Evolutionary conservation across 2,329 filamentous ascomycete genomes (phyloP), one percentile per base, ranked within the genome.

Genomic region (Alternaria rosae): DNA sequence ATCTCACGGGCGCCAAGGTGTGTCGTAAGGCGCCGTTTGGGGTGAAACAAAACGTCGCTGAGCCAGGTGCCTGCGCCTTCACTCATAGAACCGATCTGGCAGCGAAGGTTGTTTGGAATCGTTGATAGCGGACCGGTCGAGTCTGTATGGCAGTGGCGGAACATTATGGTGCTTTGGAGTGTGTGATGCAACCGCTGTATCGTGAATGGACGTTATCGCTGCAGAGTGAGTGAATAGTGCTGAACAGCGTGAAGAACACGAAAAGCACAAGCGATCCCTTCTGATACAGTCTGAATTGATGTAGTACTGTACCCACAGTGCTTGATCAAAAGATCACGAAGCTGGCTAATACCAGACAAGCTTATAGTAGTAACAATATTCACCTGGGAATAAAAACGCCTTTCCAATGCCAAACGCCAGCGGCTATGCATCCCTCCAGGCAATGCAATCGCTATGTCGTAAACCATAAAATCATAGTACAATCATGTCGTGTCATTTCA

Each of bases 401-500:
- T 35, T 41, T 13, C 26, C 21, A 44, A 32, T 41, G 58, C 58
- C 28, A 48, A 61, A 59, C 45, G 48, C 59, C 59, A 35, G 45
- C 41, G 26, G 28, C 48, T 41, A 61, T 61, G 48, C 48, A 58
- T 45, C 23, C 38, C 20, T n/a, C 47, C 28, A 50, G 47, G 3
- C 47, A 32, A 54, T 54, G 50, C 54, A 62, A 42, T 51, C 35
- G 35, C 48, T 50, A 12, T 50, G 13, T 47, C 35, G 32, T n/a
- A 47, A 48, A 21, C 20, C 48, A 17, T 58, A 47, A 30, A 48
- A 48, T 61, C 54, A 53, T 61, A n/a, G n/a, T 58, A 54, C 54
- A 61, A 32, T 42, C 48, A 23, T 28, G 23, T 35, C 21, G 25
- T 32, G 15, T 32, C 42, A 17, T 42, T 41, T 28, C 2, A 28